Conservation (phyloP, 2,329 filamentous ascomycete genomes). For the Ceratocystis harringtonii region DNA sequence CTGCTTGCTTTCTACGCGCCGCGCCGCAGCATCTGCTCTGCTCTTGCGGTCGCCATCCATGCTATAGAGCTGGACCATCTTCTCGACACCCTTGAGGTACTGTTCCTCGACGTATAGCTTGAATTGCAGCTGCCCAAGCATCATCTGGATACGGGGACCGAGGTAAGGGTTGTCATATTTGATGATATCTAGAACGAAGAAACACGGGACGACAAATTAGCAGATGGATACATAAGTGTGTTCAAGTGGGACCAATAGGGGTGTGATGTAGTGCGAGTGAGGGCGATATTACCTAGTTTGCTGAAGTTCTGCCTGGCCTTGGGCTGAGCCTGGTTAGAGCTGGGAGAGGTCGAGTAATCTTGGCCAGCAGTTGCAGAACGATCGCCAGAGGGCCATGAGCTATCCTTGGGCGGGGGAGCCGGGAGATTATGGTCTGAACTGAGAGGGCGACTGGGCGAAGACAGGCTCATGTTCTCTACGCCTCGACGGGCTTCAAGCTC, state of each 20-base stretch:
- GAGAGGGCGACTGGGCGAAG: constrained; percentile 31
- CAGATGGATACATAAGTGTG: neutral
- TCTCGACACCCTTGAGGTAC: constrained; percentile 96
- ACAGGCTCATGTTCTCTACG: constrained; percentile 51
- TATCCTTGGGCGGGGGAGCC: constrained; percentile 61
- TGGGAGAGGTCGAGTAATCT: constrained; percentile 43
- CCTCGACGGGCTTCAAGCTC: constrained; percentile 73
- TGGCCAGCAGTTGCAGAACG: constrained; percentile 40
- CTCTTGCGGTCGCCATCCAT: constrained; percentile 97
- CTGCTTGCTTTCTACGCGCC: constrained; percentile 87
- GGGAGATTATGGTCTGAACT: constrained; percentile 38
- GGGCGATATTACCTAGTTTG: constrained; percentile 62
- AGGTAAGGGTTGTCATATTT: constrained; percentile 96
- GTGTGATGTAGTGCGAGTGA: neutral
- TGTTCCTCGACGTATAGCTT: constrained; percentile 98
- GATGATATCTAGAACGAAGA: constrained; percentile 57
- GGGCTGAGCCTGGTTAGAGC: constrained; percentile 37
- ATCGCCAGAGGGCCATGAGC: constrained; percentile 63
- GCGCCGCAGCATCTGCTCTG: constrained; percentile 76
- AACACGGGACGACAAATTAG: neutral
- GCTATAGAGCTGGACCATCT: constrained; percentile 95
- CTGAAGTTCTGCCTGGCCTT: constrained; percentile 81
- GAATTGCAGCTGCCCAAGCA: constrained; percentile 97
- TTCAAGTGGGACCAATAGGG: too few species aligned
- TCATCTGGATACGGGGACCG: constrained; percentile 93